Percentiles rank a stretch among this genome's conserved stretches.
Evolutionary conservation across 345 rosid genomes (phyloP).

Genomic region (Trapa incisa): DNA sequence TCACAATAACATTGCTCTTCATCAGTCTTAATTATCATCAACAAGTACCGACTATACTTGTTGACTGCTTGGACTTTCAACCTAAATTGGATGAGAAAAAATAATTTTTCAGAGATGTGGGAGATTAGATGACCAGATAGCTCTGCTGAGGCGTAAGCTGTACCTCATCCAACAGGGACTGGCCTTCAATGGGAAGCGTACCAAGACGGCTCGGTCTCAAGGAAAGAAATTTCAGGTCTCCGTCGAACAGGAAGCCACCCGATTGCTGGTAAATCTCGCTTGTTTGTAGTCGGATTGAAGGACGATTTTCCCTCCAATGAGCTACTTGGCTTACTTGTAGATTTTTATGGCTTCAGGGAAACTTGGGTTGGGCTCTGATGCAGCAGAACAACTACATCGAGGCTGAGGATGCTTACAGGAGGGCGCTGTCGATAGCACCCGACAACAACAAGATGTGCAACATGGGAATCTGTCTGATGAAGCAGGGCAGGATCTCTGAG

Average conservation of each 20-base stretch:
- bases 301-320: background rate
- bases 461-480: slow-evolving; percentile 90
- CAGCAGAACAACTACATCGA: slow-evolving; percentile 68
- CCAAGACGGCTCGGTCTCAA: slow-evolving; percentile 92
- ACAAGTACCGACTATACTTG: background rate
- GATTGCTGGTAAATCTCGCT: slow-evolving; percentile 45
- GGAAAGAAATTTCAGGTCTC: slow-evolving; percentile 97
- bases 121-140: slow-evolving; percentile 77
- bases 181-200: slow-evolving; percentile 94
- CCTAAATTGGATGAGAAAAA: background rate
- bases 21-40: too few relatives aligned
- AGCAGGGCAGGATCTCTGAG: slow-evolving; percentile 73
- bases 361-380: slow-evolving; percentile 97
- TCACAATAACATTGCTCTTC: too few relatives aligned
- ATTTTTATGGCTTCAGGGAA: slow-evolving; percentile 37
- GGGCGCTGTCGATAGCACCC: slow-evolving; percentile 64
- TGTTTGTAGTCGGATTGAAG: background rate
- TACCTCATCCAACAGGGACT: slow-evolving; percentile 77
- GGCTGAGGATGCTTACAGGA: slow-evolving; percentile 79
- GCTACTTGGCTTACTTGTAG: background rate
- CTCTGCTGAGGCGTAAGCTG: slow-evolving; percentile 61
- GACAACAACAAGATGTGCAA: slow-evolving; percentile 99
- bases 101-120: slow-evolving; percentile 63
- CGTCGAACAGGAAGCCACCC: slow-evolving; percentile 93
- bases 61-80: background rate